Evolutionary conservation across 768 basidiomycete genomes (phyloP).

Genomic region (Suillus lakei): DNA sequence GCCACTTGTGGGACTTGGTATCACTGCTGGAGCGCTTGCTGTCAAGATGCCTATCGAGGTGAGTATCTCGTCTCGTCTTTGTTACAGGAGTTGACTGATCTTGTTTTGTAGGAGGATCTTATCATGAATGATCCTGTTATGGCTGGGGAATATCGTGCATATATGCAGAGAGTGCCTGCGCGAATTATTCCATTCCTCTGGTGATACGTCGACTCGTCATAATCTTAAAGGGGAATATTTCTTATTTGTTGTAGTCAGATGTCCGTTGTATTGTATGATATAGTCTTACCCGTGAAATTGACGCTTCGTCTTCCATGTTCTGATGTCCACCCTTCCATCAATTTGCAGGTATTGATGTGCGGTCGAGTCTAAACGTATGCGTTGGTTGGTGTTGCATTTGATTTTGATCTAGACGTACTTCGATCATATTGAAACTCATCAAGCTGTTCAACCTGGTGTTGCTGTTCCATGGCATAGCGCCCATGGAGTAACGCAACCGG

Average conservation of each 20-base stretch:
- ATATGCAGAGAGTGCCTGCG: conserved; percentile 33
- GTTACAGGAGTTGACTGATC: background rate
- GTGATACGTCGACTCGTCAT: conserved; percentile 18
- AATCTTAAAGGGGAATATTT: background rate
- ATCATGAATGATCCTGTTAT: conserved; percentile 30
- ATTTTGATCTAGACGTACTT: too few relatives aligned
- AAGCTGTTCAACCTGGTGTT: background rate
- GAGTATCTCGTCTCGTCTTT: background rate
- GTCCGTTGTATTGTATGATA: background rate
- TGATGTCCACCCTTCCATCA: background rate
- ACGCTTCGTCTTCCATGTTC: too few relatives aligned
- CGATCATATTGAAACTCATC: too few relatives aligned
- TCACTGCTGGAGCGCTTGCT: conserved; percentile 30
- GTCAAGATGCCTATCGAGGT: conserved; percentile 42
- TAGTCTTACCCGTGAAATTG: background rate
- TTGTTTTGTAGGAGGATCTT: conserved; percentile 30
- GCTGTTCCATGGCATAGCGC: background rate
- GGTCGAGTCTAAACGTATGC: too few relatives aligned
- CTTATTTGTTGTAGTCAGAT: background rate
- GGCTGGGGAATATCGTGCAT: conserved; percentile 32
- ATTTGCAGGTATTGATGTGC: background rate
- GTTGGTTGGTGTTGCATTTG: too few relatives aligned
- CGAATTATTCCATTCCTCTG: conserved; percentile 37
- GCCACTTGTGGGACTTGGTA: conserved; percentile 31
- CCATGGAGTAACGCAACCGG: too few relatives aligned